These are phyloP conservation scores for Lophiostoma macrostomum DNA, from an alignment of 495 filamentous ascomycete genomes.

Conservation along the genomic window DNA sequence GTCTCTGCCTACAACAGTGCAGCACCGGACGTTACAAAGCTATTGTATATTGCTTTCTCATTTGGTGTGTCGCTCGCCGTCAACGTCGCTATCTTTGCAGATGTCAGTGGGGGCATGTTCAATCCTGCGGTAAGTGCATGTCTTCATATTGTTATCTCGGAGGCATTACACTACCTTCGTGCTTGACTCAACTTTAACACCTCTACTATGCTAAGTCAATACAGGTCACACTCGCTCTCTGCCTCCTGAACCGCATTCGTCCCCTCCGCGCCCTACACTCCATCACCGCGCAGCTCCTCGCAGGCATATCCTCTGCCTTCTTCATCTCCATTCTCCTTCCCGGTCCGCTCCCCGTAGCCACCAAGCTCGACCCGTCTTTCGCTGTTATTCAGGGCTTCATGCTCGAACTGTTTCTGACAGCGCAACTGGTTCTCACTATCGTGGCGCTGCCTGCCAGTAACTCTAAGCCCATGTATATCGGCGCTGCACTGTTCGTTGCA, in stretches of 20 bases:
- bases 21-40: slow-evolving; percentile 18
- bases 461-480: slow-evolving; percentile 74
- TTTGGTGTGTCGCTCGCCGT: slow-evolving; percentile 38
- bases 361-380: slow-evolving; percentile 55
- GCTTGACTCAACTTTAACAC: background rate
- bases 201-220: background rate
- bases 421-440: slow-evolving; percentile 70
- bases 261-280: slow-evolving; percentile 49
- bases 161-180: background rate
- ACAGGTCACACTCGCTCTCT: slow-evolving; percentile 53
- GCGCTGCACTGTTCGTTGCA: slow-evolving; percentile 64
- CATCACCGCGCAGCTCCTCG: slow-evolving; percentile 54
- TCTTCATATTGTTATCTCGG: background rate
- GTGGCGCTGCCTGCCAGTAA: slow-evolving; percentile 80
- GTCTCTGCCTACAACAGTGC: slow-evolving; percentile 21
- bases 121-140: slow-evolving; percentile 29
- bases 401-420: slow-evolving; percentile 76
- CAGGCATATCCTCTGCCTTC: slow-evolving; percentile 56
- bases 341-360: slow-evolving; percentile 56
- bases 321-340: slow-evolving; percentile 61
- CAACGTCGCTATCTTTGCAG: slow-evolving; percentile 38
- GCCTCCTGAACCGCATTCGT: slow-evolving; percentile 53
- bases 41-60: slow-evolving; percentile 34
- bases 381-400: slow-evolving; percentile 65
- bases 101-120: slow-evolving; percentile 38